A percentile compares a stretch with the other conserved stretches of the same genome.
phyloP scores from a whole-genome alignment of 805 yeast species.

The Pichia paraexigua region DNA sequence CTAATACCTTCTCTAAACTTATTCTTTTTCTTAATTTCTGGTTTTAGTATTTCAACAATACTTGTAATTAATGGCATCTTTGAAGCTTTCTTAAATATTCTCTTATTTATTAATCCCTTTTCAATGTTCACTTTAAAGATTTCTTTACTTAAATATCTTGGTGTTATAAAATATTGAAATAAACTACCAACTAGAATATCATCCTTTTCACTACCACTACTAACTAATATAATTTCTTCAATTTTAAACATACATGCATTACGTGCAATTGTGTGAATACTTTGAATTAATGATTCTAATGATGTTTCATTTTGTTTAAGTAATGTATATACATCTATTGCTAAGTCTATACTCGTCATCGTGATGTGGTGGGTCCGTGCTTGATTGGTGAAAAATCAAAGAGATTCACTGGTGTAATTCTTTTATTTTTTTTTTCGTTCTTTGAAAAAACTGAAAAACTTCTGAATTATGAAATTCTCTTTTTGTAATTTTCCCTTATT shows the following conservation, averaged over 20 bases:
- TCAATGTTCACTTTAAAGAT: constrained; percentile 39
- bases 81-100: constrained; percentile 43
- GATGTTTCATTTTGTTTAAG: constrained; percentile 3
- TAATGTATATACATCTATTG: background rate
- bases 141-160: constrained; percentile 16
- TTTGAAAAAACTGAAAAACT: too few species aligned
- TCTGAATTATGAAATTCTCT: too few species aligned
- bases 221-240: constrained; percentile 66
- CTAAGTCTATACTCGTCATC: background rate
- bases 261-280: constrained; percentile 73
- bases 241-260: constrained; percentile 63
- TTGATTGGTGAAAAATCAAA: too few species aligned
- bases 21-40: constrained; percentile 25
- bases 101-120: constrained; percentile 25
- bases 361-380: too few species aligned
- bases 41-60: constrained; percentile 60
- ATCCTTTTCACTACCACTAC: constrained; percentile 31
- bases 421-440: too few species aligned
- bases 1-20: constrained; percentile 57
- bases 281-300: constrained; percentile 63
- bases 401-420: too few species aligned
- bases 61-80: constrained; percentile 65
- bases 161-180: constrained; percentile 11
- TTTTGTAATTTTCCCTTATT: too few species aligned
- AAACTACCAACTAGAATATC: constrained; percentile 6